Percentiles rank a stretch among this genome's conserved stretches.
Evolutionary conservation across 306 rosid species (phyloP).

Genomic region (Citrullus mucosospermus): DNA sequence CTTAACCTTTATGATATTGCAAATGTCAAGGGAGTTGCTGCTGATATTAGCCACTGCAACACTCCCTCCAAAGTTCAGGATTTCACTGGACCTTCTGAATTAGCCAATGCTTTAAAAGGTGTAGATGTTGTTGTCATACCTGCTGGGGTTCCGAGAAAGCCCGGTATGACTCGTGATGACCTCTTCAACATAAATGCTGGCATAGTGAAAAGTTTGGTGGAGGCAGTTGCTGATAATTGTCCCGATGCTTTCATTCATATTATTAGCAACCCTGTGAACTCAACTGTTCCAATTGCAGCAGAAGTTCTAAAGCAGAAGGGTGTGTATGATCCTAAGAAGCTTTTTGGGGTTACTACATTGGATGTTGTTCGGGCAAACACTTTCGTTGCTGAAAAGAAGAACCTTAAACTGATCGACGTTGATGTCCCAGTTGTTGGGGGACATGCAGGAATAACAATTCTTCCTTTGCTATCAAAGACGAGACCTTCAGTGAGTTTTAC

Average conservation of each 20-base stretch:
- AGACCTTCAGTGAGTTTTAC: conserved; percentile 57
- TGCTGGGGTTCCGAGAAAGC: conserved; percentile 97
- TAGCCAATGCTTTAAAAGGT: conserved; percentile 50
- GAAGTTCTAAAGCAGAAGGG: conserved; percentile 80
- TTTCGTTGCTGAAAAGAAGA: conserved; percentile 86
- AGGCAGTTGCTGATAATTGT: conserved; percentile 87
- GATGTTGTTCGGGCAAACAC: conserved; percentile 99
- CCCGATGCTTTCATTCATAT: conserved; percentile 84
- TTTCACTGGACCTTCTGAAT: conserved; percentile 75
- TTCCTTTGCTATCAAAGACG: conserved; percentile 79
- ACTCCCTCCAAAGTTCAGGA: conserved; percentile 78
- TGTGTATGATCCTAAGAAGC: conserved; percentile 86
- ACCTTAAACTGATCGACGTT: conserved; percentile 82
- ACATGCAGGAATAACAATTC: conserved; percentile 92
- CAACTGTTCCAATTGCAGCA: conserved; percentile 88
- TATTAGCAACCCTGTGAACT: conserved; percentile 92
- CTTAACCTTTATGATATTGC: conserved; percentile 89
- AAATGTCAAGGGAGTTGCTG: conserved; percentile 93
- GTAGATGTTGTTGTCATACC: conserved; percentile 87
- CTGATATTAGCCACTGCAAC: conserved; percentile 95
- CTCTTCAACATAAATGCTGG: conserved; percentile 95
- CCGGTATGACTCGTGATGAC: conserved; percentile 98
- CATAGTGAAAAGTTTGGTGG: conserved; percentile 67
- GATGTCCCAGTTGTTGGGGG: conserved; percentile 96
- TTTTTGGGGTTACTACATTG: conserved; percentile 86